Evolutionary conservation across 495 filamentous ascomycete species (phyloP), one percentile per base, ranked within the genome.

Genomic region (Lepidopterella palustris): DNA sequence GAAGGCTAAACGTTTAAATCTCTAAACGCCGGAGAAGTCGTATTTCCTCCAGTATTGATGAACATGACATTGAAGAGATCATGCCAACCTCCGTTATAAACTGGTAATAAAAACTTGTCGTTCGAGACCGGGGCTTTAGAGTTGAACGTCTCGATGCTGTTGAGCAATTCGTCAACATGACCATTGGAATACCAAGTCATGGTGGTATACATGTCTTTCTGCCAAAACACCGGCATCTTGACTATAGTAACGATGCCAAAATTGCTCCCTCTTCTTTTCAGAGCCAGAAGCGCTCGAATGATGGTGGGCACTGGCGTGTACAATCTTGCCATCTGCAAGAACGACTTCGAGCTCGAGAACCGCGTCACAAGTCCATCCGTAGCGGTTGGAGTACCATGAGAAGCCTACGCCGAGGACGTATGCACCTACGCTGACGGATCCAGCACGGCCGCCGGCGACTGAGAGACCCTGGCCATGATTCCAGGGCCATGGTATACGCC

Each of bases 261-360:
- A 28, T 60, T 62, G 60, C 61, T 60, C 18, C 18, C 23, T 25
- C 55, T 45, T 28, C 62, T 61, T 42, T 55, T 57, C 42, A 65
- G 48, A 6, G 62, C 60, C 21, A 26, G 6, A 23, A 49, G 65
- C 53, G 20, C 59, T 53, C 10, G 35, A 40, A 52, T 64, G 47
- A 26, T 32, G 8, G n/a, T 25, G 26, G 10, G 31, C 54, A 53
- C 39, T 65, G 8, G 51, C 61, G 27, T 57, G 20, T 15, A 63
- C 39, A 40, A 64, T 57, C 13, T 40, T 45, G 24, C 53, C 53
- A 23, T 56, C 21, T n/a, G 28, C 53, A 35, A 56, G 53, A 6
- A 56, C 61, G 53, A 65, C 60, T 48, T 65, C 61, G 40, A 51
- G 65, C 32, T 58, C 49, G 23, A 65, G 29, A 31, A 66, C 55